These are phyloP conservation scores for Rachicladosporium sp. DNA, from an alignment of 2,329 filamentous ascomycete genomes.

Conservation along the genomic window DNA sequence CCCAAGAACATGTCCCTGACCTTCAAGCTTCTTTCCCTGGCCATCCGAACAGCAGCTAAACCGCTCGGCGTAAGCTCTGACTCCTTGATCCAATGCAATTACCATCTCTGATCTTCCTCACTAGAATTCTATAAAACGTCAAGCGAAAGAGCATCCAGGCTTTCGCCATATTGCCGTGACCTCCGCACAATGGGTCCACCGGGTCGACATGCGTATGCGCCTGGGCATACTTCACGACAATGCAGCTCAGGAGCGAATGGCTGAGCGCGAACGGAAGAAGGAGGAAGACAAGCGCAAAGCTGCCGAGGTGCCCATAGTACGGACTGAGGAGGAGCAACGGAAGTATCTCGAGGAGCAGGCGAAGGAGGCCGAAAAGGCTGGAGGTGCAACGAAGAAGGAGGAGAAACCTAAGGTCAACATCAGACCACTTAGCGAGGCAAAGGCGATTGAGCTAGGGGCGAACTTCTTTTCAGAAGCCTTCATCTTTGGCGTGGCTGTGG, in stretches of 20 bases:
- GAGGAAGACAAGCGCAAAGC: constrained; percentile 42
- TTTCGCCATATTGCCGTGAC: constrained; percentile 50
- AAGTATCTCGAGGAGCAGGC: constrained; percentile 42
- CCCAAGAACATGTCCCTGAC: constrained; percentile 45
- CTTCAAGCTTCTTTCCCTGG: constrained; percentile 53
- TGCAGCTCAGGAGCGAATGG: constrained; percentile 41
- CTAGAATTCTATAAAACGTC: constrained; percentile 55
- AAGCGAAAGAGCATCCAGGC: constrained; percentile 55
- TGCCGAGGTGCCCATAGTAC: constrained; percentile 44
- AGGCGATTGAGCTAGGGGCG: constrained; percentile 56
- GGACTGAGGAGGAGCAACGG: constrained; percentile 47
- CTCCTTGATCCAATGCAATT: no score
- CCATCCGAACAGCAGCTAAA: constrained; percentile 54
- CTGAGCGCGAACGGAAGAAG: constrained; percentile 41
- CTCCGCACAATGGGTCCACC: constrained; percentile 52
- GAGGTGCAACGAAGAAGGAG: constrained; percentile 29
- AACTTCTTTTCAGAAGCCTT: constrained; percentile 59
- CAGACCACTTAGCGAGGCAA: constrained; percentile 51
- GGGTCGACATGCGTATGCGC: constrained; percentile 55
- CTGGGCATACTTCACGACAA: constrained; percentile 52
- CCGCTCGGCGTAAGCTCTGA: constrained; percentile 47
- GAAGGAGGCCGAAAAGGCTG: constrained; percentile 25
- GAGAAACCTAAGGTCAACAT: constrained; percentile 36
- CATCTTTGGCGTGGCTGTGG: constrained; percentile 51
- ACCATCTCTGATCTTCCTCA: background rate